A percentile compares a stretch with the other conserved stretches of the same genome.
These are phyloP conservation scores for Saccharum spontaneum DNA, from an alignment of 176 grass and related monocot genomes.

Conservation along the genomic window DNA sequence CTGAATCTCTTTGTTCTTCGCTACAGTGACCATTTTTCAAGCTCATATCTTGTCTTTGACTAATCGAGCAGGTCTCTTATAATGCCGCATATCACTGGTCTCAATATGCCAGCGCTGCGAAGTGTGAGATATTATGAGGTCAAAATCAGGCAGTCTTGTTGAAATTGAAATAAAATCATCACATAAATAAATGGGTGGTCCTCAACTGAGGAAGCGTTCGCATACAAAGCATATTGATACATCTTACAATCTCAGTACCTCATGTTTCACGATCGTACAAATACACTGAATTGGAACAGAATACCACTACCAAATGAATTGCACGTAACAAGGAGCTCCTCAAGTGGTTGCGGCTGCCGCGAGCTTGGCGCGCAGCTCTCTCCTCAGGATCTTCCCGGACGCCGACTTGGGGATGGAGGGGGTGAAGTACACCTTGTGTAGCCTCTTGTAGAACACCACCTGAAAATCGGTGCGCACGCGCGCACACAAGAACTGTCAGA, in stretches of 20 bases:
- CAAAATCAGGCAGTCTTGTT: not conserved
- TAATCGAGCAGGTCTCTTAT: not conserved
- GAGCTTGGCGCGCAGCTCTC: slow-evolving; percentile 74
- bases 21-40: not conserved
- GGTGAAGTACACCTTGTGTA: slow-evolving; percentile 88
- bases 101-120: not conserved
- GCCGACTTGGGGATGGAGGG: slow-evolving; percentile 82
- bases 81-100: no score
- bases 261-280: not conserved
- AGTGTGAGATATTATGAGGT: not conserved
- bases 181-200: not conserved
- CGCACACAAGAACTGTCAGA: not conserved
- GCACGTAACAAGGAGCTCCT: not conserved
- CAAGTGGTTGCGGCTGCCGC: slow-evolving; percentile 9
- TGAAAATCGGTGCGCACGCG: slow-evolving; percentile 10
- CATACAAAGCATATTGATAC: not conserved
- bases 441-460: slow-evolving; percentile 95
- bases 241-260: not conserved
- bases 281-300: not conserved
- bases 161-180: not conserved
- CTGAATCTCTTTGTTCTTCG: not conserved
- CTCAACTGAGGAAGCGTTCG: not conserved
- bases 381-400: slow-evolving; percentile 88
- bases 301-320: not conserved
- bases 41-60: not conserved